These are phyloP conservation scores for Diaporthe sp. DNA, from an alignment of 2,329 filamentous ascomycete species.

Conservation along the genomic window DNA sequence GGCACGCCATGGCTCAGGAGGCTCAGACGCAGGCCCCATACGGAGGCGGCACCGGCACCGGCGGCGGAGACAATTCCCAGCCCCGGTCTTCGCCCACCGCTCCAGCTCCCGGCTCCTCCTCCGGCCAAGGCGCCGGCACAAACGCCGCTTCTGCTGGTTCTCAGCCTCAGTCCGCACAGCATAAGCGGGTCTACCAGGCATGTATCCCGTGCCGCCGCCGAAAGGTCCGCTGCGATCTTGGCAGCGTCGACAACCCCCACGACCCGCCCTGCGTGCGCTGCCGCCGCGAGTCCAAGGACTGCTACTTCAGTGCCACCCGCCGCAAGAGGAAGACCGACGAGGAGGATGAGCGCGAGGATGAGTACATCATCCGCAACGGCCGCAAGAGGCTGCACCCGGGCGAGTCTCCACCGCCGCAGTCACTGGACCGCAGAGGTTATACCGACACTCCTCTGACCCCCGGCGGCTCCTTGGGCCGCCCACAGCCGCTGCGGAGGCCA, in stretches of 20 bases:
- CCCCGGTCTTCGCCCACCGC: constrained; percentile 38
- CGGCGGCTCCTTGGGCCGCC: constrained; percentile 74
- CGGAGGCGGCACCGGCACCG: constrained; percentile 11
- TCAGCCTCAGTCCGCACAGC: constrained; percentile 51
- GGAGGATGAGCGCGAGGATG: constrained; percentile 66
- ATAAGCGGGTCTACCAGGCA: constrained; percentile 74
- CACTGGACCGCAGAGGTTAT: constrained; percentile 59
- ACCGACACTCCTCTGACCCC: constrained; percentile 72
- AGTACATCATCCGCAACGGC: constrained; percentile 80
- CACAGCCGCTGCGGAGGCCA: constrained; percentile 76
- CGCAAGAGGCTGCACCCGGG: constrained; percentile 73
- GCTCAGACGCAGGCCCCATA: not conserved
- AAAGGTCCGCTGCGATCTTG: constrained; percentile 73
- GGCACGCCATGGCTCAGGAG: constrained; percentile 35
- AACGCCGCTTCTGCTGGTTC: constrained; percentile 40
- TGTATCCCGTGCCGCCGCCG: constrained; percentile 73
- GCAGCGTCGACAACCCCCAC: constrained; percentile 90
- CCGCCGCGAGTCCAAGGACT: constrained; percentile 94
- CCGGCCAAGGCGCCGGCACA: constrained; percentile 38
- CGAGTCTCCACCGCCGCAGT: constrained; percentile 52
- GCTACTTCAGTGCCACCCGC: constrained; percentile 94
- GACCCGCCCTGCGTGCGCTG: constrained; percentile 95
- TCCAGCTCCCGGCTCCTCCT: constrained; percentile 33
- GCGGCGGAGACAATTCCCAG: constrained; percentile 27
- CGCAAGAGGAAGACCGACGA: constrained; percentile 87